These are phyloP conservation scores for Ogataea nakhonphanomensis DNA, from an alignment of 805 yeast genomes.

Conservation along the genomic window DNA sequence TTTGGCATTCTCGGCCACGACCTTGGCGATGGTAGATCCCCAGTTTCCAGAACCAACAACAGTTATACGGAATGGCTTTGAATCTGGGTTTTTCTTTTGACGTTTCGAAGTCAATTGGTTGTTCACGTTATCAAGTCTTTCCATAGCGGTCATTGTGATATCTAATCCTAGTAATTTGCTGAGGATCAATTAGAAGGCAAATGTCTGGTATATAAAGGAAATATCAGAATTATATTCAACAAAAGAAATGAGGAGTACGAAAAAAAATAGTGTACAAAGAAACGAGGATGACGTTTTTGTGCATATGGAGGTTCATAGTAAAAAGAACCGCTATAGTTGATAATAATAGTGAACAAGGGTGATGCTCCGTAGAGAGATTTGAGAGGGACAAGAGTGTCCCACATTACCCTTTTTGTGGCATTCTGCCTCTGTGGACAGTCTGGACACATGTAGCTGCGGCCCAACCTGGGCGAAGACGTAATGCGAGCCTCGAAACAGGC, in stretches of 20 bases:
- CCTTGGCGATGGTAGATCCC: constrained; percentile 97
- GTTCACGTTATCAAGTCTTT: constrained; percentile 23
- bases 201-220: neutral
- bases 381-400: neutral
- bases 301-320: neutral
- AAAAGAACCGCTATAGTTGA: neutral
- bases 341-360: neutral
- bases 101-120: constrained; percentile 19
- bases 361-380: neutral
- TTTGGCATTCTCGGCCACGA: constrained; percentile 82
- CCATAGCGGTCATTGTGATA: constrained; percentile 23
- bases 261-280: neutral
- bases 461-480: no score
- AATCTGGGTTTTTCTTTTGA: constrained; percentile 21
- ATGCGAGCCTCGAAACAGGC: no score
- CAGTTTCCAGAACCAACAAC: constrained; percentile 97
- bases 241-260: neutral
- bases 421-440: neutral
- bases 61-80: constrained; percentile 48
- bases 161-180: neutral
- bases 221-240: neutral
- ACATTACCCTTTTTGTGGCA: neutral
- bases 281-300: constrained; percentile 1
- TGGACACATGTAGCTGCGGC: no score
- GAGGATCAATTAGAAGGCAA: neutral